Conservation (phyloP, 2,329 filamentous ascomycete species). For the Cryoendolithus antarcticus region DNA sequence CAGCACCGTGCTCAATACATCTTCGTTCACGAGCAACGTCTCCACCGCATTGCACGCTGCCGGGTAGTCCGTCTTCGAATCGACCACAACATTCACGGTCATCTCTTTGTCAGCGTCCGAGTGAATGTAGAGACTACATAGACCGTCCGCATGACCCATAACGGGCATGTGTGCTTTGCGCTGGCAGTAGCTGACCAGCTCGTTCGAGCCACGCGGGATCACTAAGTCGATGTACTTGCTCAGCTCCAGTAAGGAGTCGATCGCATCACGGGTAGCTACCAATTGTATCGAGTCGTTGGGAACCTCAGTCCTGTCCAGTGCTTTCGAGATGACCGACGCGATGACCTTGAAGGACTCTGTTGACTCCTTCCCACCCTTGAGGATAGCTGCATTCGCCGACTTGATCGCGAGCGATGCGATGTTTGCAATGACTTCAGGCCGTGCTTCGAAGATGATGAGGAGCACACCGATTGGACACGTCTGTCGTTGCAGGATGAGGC, state of each 20-base stretch:
- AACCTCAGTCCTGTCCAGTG: slow-evolving; percentile 59
- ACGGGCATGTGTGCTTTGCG: slow-evolving; percentile 86
- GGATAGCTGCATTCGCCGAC: slow-evolving; percentile 89
- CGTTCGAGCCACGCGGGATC: slow-evolving; percentile 82
- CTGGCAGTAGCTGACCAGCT: slow-evolving; percentile 83
- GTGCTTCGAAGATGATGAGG: slow-evolving; percentile 94
- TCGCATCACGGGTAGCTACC: slow-evolving; percentile 82
- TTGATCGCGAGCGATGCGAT: slow-evolving; percentile 94
- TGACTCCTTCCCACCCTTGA: slow-evolving; percentile 95
- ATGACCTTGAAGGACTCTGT: slow-evolving; percentile 92
- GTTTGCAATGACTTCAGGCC: slow-evolving; percentile 96
- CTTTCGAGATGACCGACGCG: slow-evolving; percentile 67
- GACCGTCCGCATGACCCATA: slow-evolving; percentile 86
- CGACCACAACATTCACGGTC: slow-evolving; percentile 65
- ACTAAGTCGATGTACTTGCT: slow-evolving; percentile 88
- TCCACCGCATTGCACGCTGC: slow-evolving; percentile 94
- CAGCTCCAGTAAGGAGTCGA: slow-evolving; percentile 73
- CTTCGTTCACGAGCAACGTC: slow-evolving; percentile 72
- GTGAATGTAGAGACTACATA: slow-evolving; percentile 80
- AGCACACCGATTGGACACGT: slow-evolving; percentile 95
- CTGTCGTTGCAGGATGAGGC: slow-evolving; percentile 71
- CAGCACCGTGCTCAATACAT: slow-evolving; percentile 54
- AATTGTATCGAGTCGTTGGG: slow-evolving; percentile 84
- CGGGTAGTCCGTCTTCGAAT: slow-evolving; percentile 89
- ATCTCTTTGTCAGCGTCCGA: slow-evolving; percentile 60